Conservation (phyloP, 208 protist genomes). For the Wallacemonas collosoma region DNA sequence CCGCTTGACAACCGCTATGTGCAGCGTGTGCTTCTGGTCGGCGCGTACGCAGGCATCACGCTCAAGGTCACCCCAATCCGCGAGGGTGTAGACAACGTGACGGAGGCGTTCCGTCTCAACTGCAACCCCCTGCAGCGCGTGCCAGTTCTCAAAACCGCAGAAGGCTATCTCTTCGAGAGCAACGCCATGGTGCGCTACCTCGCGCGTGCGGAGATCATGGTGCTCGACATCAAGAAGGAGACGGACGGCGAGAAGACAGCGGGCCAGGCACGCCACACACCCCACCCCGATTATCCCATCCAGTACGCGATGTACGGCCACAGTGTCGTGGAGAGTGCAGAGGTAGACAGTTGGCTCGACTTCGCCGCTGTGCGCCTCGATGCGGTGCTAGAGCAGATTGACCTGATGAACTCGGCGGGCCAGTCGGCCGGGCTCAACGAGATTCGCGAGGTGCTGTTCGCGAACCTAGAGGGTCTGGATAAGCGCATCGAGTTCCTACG, state of each 20-base stretch:
- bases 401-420: constrained; percentile 17
- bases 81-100: constrained; percentile 54
- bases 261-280: constrained; percentile 33
- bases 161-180: constrained; percentile 82
- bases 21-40: constrained; percentile 67
- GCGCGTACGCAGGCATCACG: constrained; percentile 63
- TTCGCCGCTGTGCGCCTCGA: constrained; percentile 61
- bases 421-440: constrained; percentile 12
- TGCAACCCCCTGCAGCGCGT: constrained; percentile 65
- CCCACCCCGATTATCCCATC: constrained; percentile 59
- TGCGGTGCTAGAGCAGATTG: constrained; percentile 29
- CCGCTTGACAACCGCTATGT: constrained; percentile 47
- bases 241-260: constrained; percentile 13
- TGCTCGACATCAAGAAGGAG: constrained; percentile 23
- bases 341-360: constrained; percentile 85
- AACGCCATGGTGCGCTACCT: constrained; percentile 81
- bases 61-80: constrained; percentile 60
- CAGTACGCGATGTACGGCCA: constrained; percentile 75
- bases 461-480: constrained; percentile 42
- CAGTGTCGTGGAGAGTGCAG: constrained; percentile 52
- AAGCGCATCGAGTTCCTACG: constrained; percentile 44
- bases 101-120: constrained; percentile 63
- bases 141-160: constrained; percentile 68
- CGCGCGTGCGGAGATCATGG: constrained; percentile 53
- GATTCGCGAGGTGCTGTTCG: constrained; percentile 29